Conservation (phyloP, 495 filamentous ascomycete genomes). For the Tuber magnatum region DNA sequence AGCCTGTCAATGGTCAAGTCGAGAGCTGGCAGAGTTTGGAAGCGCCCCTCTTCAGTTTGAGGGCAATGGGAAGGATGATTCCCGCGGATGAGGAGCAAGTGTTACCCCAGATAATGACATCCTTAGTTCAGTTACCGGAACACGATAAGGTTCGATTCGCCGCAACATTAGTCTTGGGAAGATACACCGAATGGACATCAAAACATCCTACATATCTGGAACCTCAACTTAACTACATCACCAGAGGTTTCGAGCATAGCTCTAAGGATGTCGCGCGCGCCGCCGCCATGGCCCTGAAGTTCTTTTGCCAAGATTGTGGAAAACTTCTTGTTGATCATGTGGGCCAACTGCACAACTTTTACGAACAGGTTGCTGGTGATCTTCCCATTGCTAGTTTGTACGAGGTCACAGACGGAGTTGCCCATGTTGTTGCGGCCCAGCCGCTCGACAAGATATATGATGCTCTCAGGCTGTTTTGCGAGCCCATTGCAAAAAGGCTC, state of each 20-base stretch:
- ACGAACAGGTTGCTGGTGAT: slow-evolving; percentile 75
- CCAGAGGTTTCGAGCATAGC: slow-evolving; percentile 74
- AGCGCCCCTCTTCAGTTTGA: slow-evolving; percentile 87
- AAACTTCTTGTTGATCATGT: slow-evolving; percentile 73
- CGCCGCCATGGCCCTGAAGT: slow-evolving; percentile 88
- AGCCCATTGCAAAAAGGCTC: slow-evolving; percentile 77
- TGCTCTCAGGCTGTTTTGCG: slow-evolving; percentile 84
- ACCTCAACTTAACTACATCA: slow-evolving; percentile 87
- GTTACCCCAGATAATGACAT: slow-evolving; percentile 78
- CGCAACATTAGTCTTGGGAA: slow-evolving; percentile 89
- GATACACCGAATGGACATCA: slow-evolving; percentile 97
- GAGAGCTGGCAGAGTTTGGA: slow-evolving; percentile 95
- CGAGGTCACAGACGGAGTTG: slow-evolving; percentile 91
- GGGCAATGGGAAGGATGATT: slow-evolving; percentile 97
- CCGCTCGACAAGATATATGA: slow-evolving; percentile 69
- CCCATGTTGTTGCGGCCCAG: slow-evolving; percentile 80
- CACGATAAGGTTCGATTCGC: slow-evolving; percentile 96
- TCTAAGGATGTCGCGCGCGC: slow-evolving; percentile 85
- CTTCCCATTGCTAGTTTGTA: slow-evolving; percentile 81
- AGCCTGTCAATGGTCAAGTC: slow-evolving; percentile 49
- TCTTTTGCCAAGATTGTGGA: slow-evolving; percentile 91
- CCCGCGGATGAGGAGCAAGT: slow-evolving; percentile 76
- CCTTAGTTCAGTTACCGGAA: slow-evolving; percentile 86
- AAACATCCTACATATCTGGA: slow-evolving; percentile 86
- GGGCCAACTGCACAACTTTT: slow-evolving; percentile 79